Base-by-base conservation (phyloP, 768 basidiomycete genomes). In the Saitozyma podzolica region DNA sequence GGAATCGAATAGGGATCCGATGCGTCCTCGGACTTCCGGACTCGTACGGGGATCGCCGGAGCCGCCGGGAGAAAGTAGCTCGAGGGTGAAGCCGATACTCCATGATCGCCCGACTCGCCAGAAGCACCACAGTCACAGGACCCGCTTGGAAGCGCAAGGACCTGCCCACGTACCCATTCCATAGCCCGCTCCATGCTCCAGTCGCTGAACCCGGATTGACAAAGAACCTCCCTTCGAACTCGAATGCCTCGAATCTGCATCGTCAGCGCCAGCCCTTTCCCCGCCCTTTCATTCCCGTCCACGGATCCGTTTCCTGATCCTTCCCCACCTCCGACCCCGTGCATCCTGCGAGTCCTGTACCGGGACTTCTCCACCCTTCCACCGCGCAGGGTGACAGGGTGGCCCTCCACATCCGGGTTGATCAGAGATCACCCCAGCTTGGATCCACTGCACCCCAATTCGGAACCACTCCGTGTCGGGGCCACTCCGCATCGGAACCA, bases 161-260 rank as follows among this genome's bases (percentile, higher is more conserved):
- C 19, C 3, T 57, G 20, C 13, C 41, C 58, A 80, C 84, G 57
- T 70, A 89, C 89, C 85, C 86, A 63, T 84, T 87, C 66, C 84
- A 86, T 6, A 84, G 80, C 0, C 92, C 91, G 42, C 88, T 86
- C 92, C 92, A 97, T 43, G 94, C 94, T 42, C 95, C 95, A 2
- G 91, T 94, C 0, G 92, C 95, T 4, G 89, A 90, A 0, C 95
- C 95, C 2, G 94, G 95, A 76, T 97, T 96, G 50, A 97, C 85
- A 75, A 97, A 98, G 83, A 98, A 99, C 59, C 89, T 86, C 61
- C 87, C 86, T 65, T 92, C 92, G 72, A 89, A 88, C 76, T 95
- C 94, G 63, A 92, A 87, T 20, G 94, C 93, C 80, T 96, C 92
- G 81, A 98, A 97, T 39, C 91, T 94, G 13, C 14, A 14, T 9